phyloP scores from a whole-genome alignment of 164 flowering plant genomes.

The Nelumbo lutea region DNA sequence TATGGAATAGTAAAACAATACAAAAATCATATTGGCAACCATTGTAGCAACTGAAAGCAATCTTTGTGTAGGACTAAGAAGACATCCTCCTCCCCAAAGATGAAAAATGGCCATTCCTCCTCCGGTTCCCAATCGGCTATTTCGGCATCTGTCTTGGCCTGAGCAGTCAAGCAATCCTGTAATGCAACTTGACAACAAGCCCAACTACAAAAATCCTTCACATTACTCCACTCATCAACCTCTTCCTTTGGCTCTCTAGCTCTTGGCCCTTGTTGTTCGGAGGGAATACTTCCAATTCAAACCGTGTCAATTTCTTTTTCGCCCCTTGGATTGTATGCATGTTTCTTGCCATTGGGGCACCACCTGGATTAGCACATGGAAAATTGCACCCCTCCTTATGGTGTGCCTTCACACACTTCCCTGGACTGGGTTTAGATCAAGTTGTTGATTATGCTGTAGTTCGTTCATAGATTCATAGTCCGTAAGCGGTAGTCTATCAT shows the following conservation, averaged over 20 bases:
- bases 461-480: too few species aligned
- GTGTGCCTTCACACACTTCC: constrained; percentile 44
- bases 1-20: too few species aligned
- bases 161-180: constrained; percentile 93
- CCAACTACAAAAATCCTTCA: constrained; percentile 79
- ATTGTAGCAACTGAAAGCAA: not conserved
- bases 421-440: too few species aligned
- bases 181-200: constrained; percentile 65
- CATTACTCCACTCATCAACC: constrained; percentile 56
- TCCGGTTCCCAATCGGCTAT: constrained; percentile 86
- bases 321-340: constrained; percentile 95
- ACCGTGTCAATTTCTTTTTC: constrained; percentile 90
- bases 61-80: constrained; percentile 58
- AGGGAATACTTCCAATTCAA: constrained; percentile 87
- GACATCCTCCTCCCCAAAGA: constrained; percentile 91
- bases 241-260: constrained; percentile 70
- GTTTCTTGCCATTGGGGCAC: constrained; percentile 79
- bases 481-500: too few species aligned
- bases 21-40: too few species aligned
- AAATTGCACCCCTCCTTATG: constrained; percentile 64
- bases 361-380: constrained; percentile 35
- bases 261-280: constrained; percentile 61
- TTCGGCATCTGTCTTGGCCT: constrained; percentile 91
- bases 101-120: constrained; percentile 90
- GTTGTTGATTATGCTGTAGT: too few species aligned